Evolutionary conservation across 106 monocot species (phyloP).

Genomic region (Acanthochlamys bracteata): DNA sequence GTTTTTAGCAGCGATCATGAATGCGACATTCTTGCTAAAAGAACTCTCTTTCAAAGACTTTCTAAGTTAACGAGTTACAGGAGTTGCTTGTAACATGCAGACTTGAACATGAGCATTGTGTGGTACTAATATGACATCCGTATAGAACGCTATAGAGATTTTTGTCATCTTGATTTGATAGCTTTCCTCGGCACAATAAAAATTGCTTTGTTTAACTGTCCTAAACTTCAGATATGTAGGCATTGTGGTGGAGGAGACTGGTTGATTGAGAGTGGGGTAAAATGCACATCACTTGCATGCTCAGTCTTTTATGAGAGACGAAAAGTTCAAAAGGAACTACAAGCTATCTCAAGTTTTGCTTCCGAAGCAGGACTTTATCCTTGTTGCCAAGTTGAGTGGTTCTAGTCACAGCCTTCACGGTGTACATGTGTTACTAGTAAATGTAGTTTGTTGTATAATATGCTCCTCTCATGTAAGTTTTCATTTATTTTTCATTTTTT

Average conservation of each 20-base stretch:
- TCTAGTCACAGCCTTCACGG: conserved; percentile 18
- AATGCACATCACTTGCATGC: conserved; percentile 79
- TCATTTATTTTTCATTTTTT: no score
- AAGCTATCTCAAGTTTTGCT: conserved; percentile 36
- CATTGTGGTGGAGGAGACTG: conserved; percentile 90
- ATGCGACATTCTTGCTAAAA: not conserved
- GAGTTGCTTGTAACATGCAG: not conserved
- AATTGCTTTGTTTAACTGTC: not conserved
- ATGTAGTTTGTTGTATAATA: no score
- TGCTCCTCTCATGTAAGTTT: no score
- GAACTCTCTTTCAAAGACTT: no score
- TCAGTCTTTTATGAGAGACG: conserved; percentile 75
- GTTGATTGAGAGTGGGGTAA: conserved; percentile 60
- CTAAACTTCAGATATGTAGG: conserved; percentile 61
- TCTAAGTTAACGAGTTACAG: no score
- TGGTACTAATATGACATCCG: not conserved
- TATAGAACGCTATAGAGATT: not conserved
- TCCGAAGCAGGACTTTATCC: conserved; percentile 49
- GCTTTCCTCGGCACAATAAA: not conserved
- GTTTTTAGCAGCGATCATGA: not conserved
- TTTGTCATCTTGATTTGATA: not conserved
- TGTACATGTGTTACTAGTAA: no score
- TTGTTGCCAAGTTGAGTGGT: conserved; percentile 53
- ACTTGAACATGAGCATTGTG: no score
- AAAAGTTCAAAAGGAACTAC: conserved; percentile 79